Base-by-base conservation (phyloP, 2,329 filamentous ascomycete species). In the Aspergillus sp. region DNA sequence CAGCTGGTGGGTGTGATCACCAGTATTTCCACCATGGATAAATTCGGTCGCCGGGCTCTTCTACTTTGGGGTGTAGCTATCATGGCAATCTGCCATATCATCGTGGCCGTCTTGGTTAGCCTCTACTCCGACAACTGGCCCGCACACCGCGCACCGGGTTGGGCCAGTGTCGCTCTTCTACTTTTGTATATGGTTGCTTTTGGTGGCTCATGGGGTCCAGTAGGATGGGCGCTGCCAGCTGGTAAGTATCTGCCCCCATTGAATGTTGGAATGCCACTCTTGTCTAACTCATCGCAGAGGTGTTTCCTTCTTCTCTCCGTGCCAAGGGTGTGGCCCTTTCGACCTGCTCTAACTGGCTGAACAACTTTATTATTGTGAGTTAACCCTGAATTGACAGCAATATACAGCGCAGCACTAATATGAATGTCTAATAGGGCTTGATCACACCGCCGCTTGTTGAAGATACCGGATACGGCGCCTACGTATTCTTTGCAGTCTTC, bases 311-410 rank as follows among this genome's bases (percentile, higher is more conserved):
- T 1, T 81, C 80, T 0, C 75, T 85, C 0, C 79, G 87, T 6
- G 86, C 87, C 2, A 90, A 89, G 70, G 88, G 88, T 36, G 86
- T 88, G 0, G 86, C 86, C 1, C 76, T 89, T 2, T 86, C 85
- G 0, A 88, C 86, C 0, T 85, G 82, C 60, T 82, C 82, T 5
- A 88, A 87, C 73, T 90, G 88, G 81, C 73, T 88, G 2, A 85
- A 83, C 70, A 88, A 88, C 70, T 88, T 88, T 63, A 82, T 86
- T 54, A 84, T 88, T 25, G 77, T 77, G 59, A 68, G 72, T 69
- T 8, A 58, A 4, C 41, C 19, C 3, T 13, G 11, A 10, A 8
- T 10, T 27, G 10, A 8, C 5, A 19, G 8, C 25, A 8, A 2
- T 8, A 10, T 6, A 5, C 3, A 17, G 0, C 6, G 2, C 2